Evolutionary conservation across 2,329 filamentous ascomycete species (phyloP), one percentile per base, ranked within the genome.

Genomic region (Iodosphaeria phyllophila): DNA sequence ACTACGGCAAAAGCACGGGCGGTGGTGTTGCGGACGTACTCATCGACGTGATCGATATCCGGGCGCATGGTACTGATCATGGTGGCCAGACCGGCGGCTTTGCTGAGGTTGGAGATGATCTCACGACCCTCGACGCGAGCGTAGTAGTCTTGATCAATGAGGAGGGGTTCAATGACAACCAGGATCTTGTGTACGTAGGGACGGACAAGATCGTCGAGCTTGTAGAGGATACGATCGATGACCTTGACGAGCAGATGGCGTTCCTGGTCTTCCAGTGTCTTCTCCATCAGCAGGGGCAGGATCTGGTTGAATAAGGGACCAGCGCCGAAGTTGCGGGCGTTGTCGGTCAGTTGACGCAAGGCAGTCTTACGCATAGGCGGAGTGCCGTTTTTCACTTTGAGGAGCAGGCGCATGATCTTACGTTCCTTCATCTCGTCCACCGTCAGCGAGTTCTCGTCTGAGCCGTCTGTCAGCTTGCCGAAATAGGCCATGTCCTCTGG

Each of bases 11-110:
- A 98, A 2, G 89, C 89, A 57, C 89, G 67, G 27, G 89, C 89
- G 2, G 89, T 98, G 2, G 89, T 98, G 52, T 98, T 98, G 45
- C 89, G 72, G 8, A 98, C 91, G 46, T 98, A 98, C 48, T 98
- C 89, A 41, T 98, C 89, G 14, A 91, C 79, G 41, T 98, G 89
- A 40, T 98, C 89, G 36, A 98, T 92, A 64, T 98, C 89, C 1
- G 89, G 91, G 42, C 89, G 68, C 89, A 98, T 98, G 6, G 84
- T 92, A 53, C 83, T 92, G 48, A 98, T 98, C 89, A 98, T 98
- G 38, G 91, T 89, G 11, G 89, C 89, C 27, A 98, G 66, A 45
- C 89, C 91, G 32, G 91, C 89, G 13, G 89, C 89, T 52, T 98
- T 98, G 46, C 78, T 79, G 24, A 98, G 68, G 47, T 98, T 98